phyloP scores from a whole-genome alignment of 352 stramenopile genomes.

The Elongisporangium anandrum region DNA sequence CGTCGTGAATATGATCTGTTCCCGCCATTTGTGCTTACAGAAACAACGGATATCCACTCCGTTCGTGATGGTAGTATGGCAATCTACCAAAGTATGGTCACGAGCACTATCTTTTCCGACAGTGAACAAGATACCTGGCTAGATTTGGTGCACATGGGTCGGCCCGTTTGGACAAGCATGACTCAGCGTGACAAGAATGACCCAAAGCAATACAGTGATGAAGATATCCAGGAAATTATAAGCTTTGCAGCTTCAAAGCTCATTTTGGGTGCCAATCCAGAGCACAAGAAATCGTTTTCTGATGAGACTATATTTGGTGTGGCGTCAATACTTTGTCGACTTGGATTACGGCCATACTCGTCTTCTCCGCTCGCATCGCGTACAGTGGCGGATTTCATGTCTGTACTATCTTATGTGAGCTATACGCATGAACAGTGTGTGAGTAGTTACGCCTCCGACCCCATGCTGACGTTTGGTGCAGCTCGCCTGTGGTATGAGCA shows the following conservation, averaged over 20 bases:
- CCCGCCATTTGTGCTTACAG: too few species aligned
- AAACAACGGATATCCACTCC: too few species aligned
- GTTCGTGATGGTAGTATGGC: too few species aligned
- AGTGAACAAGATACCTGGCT: too few species aligned
- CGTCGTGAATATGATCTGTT: too few species aligned
- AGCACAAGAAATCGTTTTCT: background rate
- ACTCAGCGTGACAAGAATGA: too few species aligned
- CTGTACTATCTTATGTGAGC: constrained; percentile 14
- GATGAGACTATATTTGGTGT: constrained; percentile 9
- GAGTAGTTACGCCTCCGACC: constrained; percentile 15
- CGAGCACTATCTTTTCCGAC: too few species aligned
- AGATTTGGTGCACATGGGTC: too few species aligned
- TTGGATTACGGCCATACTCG: constrained; percentile 14
- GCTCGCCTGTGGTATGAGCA: constrained; percentile 10
- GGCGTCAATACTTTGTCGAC: constrained; percentile 14
- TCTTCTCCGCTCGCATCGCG: constrained; percentile 10
- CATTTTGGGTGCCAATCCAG: background rate
- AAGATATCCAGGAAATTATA: too few species aligned
- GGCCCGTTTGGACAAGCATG: too few species aligned
- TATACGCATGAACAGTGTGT: constrained; percentile 10
- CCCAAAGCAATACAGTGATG: too few species aligned
- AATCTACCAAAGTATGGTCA: too few species aligned
- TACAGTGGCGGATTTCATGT: constrained; percentile 19
- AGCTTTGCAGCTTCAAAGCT: constrained; percentile 1
- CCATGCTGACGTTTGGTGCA: constrained; percentile 13